Percentiles rank a stretch among this genome's conserved stretches.
Conservation (phyloP, 2,329 filamentous ascomycete genomes). For the Beauveria sp. region DNA sequence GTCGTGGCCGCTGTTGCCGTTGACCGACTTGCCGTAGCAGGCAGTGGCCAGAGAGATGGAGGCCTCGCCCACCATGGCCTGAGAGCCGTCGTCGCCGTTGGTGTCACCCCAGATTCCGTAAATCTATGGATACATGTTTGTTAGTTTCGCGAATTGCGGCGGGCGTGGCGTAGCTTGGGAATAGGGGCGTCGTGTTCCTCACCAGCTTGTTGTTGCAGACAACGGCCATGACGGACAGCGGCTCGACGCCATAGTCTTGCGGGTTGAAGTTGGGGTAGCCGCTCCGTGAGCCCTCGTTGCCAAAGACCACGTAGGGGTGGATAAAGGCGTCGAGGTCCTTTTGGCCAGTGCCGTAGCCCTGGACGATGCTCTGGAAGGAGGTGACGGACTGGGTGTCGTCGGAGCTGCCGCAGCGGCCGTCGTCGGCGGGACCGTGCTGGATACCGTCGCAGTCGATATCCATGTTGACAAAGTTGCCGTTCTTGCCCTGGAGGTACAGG, state of each 20-base stretch:
- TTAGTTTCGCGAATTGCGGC: slow-evolving; percentile 12
- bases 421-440: slow-evolving; percentile 31
- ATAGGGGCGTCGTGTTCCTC: neutral
- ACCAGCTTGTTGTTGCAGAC: slow-evolving; percentile 37
- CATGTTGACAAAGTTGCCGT: slow-evolving; percentile 42
- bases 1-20: slow-evolving; percentile 48
- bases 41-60: slow-evolving; percentile 49
- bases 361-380: slow-evolving; percentile 35
- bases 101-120: slow-evolving; percentile 55
- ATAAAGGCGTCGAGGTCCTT: slow-evolving; percentile 36
- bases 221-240: slow-evolving; percentile 41
- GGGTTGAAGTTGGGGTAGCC: slow-evolving; percentile 29
- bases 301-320: slow-evolving; percentile 42
- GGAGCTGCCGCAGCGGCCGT: slow-evolving; percentile 37
- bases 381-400: slow-evolving; percentile 39
- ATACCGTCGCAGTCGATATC: slow-evolving; percentile 52
- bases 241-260: slow-evolving; percentile 29
- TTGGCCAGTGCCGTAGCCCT: slow-evolving; percentile 25
- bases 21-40: slow-evolving; percentile 46
- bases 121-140: slow-evolving; percentile 20
- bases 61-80: slow-evolving; percentile 46
- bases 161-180: too few relatives aligned
- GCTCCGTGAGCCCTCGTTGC: slow-evolving; percentile 28
- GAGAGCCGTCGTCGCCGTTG: slow-evolving; percentile 44
- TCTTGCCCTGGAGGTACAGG: slow-evolving; percentile 40